Percentiles rank a stretch among this genome's conserved stretches.
phyloP scores from a whole-genome alignment of 1,139 yeast species.

The Kurtzmaniella quercitrusa region DNA sequence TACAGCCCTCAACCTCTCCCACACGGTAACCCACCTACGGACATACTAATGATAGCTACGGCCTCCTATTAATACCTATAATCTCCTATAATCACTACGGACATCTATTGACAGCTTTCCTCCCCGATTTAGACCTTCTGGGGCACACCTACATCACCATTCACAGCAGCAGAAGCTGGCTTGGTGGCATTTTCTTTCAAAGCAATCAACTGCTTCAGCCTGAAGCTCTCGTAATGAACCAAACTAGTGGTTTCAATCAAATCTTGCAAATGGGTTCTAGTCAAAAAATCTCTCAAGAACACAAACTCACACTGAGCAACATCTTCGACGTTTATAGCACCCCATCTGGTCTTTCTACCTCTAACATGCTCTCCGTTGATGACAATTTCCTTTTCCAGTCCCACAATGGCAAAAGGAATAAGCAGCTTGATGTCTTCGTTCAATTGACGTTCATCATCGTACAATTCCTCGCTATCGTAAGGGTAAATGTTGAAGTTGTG shows the following conservation, averaged over 20 bases:
- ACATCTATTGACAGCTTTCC: background rate
- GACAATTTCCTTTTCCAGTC: slow-evolving; percentile 77
- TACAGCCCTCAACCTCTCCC: too few relatives aligned
- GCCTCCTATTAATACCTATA: background rate
- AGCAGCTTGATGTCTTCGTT: slow-evolving; percentile 73
- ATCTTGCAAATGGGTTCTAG: slow-evolving; percentile 94
- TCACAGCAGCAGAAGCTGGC: slow-evolving; percentile 12
- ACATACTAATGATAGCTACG: too few relatives aligned
- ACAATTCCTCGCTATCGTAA: slow-evolving; percentile 69
- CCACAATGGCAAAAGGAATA: slow-evolving; percentile 93
- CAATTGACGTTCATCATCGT: slow-evolving; percentile 76
- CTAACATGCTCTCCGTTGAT: slow-evolving; percentile 75
- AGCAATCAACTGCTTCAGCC: slow-evolving; percentile 90
- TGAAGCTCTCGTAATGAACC: slow-evolving; percentile 87
- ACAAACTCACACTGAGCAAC: slow-evolving; percentile 94
- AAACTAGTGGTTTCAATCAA: slow-evolving; percentile 88
- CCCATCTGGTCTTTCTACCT: slow-evolving; percentile 94
- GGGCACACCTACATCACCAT: background rate
- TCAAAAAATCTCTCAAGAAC: slow-evolving; percentile 85
- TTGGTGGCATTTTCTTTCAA: slow-evolving; percentile 78
- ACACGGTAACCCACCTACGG: too few relatives aligned
- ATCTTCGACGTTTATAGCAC: slow-evolving; percentile 86
- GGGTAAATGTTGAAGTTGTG: slow-evolving; percentile 83
- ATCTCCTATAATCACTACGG: too few relatives aligned
- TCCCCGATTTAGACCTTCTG: background rate